Evolutionary conservation across 352 stramenopile genomes (phyloP).

Genomic region (Globisporangium megalacanthum): DNA sequence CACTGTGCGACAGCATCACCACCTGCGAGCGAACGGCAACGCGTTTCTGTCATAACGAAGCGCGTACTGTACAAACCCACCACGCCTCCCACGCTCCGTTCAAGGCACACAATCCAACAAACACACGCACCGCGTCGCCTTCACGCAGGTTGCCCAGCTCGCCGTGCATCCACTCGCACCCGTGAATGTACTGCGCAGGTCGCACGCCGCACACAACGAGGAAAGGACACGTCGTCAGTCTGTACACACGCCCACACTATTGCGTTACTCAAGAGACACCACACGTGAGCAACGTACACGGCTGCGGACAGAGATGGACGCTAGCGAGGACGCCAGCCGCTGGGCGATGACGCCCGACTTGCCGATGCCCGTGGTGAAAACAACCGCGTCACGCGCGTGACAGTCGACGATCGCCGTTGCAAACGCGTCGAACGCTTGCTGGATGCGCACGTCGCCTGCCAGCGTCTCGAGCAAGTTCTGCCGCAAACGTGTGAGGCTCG

Average conservation of each 20-base stretch:
- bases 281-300: slow-evolving; percentile 27
- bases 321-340: slow-evolving; percentile 61
- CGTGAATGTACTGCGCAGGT: slow-evolving; percentile 58
- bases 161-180: slow-evolving; percentile 72
- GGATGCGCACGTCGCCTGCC: slow-evolving; percentile 16
- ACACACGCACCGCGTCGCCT: slow-evolving; percentile 43
- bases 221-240: too few species aligned
- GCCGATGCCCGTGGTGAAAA: slow-evolving; percentile 75
- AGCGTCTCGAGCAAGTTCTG: slow-evolving; percentile 42
- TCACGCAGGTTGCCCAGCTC: slow-evolving; percentile 62
- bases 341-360: slow-evolving; percentile 76
- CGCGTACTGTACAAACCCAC: background rate
- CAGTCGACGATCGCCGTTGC: slow-evolving; percentile 37
- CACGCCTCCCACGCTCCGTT: too few species aligned
- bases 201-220: background rate
- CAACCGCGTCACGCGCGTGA: slow-evolving; percentile 28
- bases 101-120: background rate
- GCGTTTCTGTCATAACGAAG: background rate
- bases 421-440: slow-evolving; percentile 23
- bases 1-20: slow-evolving; percentile 71
- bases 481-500: background rate
- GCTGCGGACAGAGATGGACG: slow-evolving; percentile 67
- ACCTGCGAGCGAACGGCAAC: slow-evolving; percentile 18
- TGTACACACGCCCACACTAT: too few species aligned
- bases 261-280: background rate